phyloP scores from a whole-genome alignment of 768 basidiomycete genomes.

The Lactarius sanguifluus region DNA sequence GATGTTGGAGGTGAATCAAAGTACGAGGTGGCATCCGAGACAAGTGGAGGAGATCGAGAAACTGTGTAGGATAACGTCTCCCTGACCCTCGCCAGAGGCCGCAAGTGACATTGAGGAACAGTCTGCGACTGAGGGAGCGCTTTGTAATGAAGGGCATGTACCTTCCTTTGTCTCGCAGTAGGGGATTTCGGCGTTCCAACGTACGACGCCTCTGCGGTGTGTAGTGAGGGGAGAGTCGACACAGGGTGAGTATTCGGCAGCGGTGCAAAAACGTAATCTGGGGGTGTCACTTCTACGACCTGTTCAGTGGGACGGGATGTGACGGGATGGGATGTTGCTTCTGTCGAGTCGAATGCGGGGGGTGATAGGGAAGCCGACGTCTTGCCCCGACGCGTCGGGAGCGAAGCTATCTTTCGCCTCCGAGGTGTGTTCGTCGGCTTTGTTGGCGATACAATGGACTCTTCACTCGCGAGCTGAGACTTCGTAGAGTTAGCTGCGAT shows the following conservation, averaged over 20 bases:
- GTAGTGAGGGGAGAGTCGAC: not conserved
- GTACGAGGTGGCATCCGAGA: slow-evolving; percentile 13
- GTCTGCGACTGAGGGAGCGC: not conserved
- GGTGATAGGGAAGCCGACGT: not conserved
- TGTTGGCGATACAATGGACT: not conserved
- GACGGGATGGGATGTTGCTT: not conserved
- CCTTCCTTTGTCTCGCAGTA: not conserved
- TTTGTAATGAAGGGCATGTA: not conserved
- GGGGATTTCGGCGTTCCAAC: not conserved
- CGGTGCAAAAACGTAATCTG: not conserved
- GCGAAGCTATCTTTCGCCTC: slow-evolving; percentile 17
- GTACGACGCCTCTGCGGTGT: not conserved
- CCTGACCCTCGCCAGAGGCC: not conserved
- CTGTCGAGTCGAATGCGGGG: not conserved
- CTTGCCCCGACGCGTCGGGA: slow-evolving; percentile 7
- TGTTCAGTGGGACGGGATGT: too few relatives aligned
- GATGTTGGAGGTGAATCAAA: slow-evolving; percentile 14
- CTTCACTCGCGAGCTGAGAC: not conserved
- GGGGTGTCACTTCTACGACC: not conserved
- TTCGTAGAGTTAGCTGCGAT: not conserved
- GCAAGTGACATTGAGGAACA: not conserved
- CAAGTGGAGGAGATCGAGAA: slow-evolving; percentile 20
- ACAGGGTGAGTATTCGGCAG: not conserved
- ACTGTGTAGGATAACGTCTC: not conserved
- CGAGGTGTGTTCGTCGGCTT: not conserved